phyloP scores from a whole-genome alignment of 1,284 basidiomycete species.

The Phlebopus sp. region DNA sequence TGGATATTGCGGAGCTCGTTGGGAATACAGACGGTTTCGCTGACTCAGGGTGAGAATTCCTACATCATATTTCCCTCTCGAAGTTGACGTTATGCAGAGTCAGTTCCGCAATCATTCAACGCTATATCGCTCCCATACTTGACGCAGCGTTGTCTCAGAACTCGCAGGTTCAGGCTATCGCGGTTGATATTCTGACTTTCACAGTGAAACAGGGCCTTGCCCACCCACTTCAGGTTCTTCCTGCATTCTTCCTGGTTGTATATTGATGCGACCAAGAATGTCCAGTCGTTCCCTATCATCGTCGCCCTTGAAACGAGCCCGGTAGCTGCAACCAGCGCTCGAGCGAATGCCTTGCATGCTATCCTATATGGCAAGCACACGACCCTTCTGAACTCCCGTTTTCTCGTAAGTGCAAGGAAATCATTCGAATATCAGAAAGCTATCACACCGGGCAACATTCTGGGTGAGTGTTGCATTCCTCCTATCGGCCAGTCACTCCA shows the following conservation, averaged over 20 bases:
- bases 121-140: constrained; percentile 83
- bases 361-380: constrained; percentile 88
- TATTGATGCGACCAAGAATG: neutral
- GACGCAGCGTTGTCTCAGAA: constrained; percentile 76
- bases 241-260: neutral
- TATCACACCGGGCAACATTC: constrained; percentile 43
- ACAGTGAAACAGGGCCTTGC: constrained; percentile 94
- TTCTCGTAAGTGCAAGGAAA: constrained; percentile 72
- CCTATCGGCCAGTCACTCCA: constrained; percentile 1
- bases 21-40: constrained; percentile 94
- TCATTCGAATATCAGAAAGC: constrained; percentile 84
- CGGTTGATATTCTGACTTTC: constrained; percentile 89
- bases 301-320: constrained; percentile 90
- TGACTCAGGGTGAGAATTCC: constrained; percentile 78
- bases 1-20: constrained; percentile 89
- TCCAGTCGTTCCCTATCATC: constrained; percentile 88
- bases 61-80: neutral
- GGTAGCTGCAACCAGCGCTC: constrained; percentile 56
- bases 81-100: constrained; percentile 52
- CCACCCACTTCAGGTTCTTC: constrained; percentile 81
- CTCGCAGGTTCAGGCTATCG: constrained; percentile 72
- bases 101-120: constrained; percentile 90
- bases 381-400: constrained; percentile 85
- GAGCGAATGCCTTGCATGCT: constrained; percentile 80
- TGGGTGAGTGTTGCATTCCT: constrained; percentile 38